These are phyloP conservation scores for Cadophora sp. DNA, from an alignment of 2,329 filamentous ascomycete species.

Conservation along the genomic window DNA sequence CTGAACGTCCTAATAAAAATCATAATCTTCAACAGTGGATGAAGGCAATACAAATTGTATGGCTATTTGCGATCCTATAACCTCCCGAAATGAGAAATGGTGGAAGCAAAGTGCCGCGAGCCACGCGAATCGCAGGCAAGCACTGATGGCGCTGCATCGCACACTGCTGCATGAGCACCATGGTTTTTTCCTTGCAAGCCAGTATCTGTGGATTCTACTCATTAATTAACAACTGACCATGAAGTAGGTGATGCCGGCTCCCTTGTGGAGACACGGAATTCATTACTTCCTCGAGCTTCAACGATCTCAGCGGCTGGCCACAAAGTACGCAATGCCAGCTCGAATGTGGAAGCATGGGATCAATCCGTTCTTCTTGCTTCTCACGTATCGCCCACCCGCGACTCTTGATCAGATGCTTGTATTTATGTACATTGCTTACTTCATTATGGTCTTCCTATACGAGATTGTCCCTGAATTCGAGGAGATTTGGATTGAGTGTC, in stretches of 20 bases:
- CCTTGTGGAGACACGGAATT: constrained; percentile 87
- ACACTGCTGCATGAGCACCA: constrained; percentile 84
- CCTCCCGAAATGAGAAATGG: constrained; percentile 70
- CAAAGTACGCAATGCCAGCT: not conserved
- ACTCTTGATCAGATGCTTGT: not conserved
- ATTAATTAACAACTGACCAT: constrained; percentile 72
- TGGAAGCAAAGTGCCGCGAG: constrained; percentile 74
- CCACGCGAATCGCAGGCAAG: not conserved
- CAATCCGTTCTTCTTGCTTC: not conserved
- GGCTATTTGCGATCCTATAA: too few species aligned
- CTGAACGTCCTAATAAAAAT: too few species aligned
- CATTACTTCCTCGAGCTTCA: not conserved
- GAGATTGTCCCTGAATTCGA: too few species aligned
- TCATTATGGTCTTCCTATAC: too few species aligned
- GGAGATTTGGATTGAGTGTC: too few species aligned
- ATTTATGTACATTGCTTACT: not conserved
- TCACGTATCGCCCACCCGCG: not conserved
- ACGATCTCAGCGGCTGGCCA: not conserved
- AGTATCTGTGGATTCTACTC: constrained; percentile 79
- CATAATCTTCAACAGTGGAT: not conserved
- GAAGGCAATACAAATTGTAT: too few species aligned
- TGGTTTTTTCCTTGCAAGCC: constrained; percentile 84
- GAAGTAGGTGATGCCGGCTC: constrained; percentile 88
- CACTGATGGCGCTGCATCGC: constrained; percentile 74
- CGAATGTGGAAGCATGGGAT: not conserved